Evolutionary conservation across 768 basidiomycete species (phyloP), one percentile per base, ranked within the genome.

Genomic region (Amanita subjunquillea): DNA sequence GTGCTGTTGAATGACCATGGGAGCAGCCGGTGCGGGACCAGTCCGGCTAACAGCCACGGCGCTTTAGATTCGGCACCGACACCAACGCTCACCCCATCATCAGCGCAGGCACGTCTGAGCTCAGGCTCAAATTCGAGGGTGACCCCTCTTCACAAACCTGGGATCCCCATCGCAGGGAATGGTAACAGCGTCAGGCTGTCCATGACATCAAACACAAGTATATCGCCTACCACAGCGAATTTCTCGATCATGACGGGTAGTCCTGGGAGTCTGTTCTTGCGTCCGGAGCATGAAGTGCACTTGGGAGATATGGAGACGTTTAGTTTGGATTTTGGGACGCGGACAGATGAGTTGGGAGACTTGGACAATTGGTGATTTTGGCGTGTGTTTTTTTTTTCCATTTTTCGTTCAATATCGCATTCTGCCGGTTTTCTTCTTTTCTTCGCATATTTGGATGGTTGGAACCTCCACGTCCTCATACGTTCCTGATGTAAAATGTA

Each of bases 221-320:
- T 80, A 46, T 83, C 84, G 5, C 80, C 80, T 17, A 83, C 82
- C 17, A 83, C 79, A 15, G 77, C 79, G 6, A 83, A 79, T 57
- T 83, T 86, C 54, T 86, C 80, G 10, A 76, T 84, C 64, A 66
- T 74, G 32, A 79, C 79, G 3, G 79, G 76, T 3, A 54, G 53
- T 12, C 87, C 87, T 0, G 73, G 76, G 10, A 90, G 87, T 60
- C 67, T 90, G 43, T 74, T 76, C 55, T 68, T 90, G 30, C 72
- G 79, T 4, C 85, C 87, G 4, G 87, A 88, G 60, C 85, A 90
- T 60, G 87, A 89, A 63, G 56, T 78, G 38, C 78, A 85, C 57
- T 72, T 90, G 7, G 82, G 79, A 0, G 87, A 90, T 59, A 82
- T 90, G 83, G 77, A 82, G 39, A 54, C 45, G 15, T 54, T 54